A percentile compares a stretch with the other conserved stretches of the same genome.
These are phyloP conservation scores for Pelargonium cotyledonis DNA, from an alignment of 441 rosid genomes.

Conservation along the genomic window DNA sequence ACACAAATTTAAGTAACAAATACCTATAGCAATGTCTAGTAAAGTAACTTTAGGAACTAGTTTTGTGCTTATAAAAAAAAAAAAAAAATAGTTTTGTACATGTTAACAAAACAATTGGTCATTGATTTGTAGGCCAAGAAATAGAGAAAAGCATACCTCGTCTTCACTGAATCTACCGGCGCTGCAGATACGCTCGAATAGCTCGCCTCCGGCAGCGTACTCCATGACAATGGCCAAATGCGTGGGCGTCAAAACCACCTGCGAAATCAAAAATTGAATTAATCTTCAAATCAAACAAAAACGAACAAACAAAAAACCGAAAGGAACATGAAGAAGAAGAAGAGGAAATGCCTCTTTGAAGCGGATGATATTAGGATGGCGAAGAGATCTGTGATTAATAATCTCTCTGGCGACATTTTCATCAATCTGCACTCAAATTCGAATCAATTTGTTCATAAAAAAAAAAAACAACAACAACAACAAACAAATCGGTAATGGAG, in stretches of 20 bases:
- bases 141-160: slow-evolving; percentile 44
- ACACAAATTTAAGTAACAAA: too few relatives aligned
- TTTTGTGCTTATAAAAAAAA: too few relatives aligned
- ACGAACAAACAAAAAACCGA: not conserved
- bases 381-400: slow-evolving; percentile 83
- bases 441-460: not conserved
- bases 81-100: too few relatives aligned
- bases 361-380: slow-evolving; percentile 84
- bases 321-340: not conserved
- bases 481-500: not conserved
- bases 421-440: slow-evolving; percentile 52
- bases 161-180: slow-evolving; percentile 97
- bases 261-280: slow-evolving; percentile 1
- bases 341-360: slow-evolving; percentile 67
- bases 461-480: not conserved
- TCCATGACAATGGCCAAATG: slow-evolving; percentile 96
- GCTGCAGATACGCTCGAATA: slow-evolving; percentile 67
- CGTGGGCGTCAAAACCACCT: slow-evolving; percentile 88
- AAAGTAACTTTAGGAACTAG: not conserved
- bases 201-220: slow-evolving; percentile 95
- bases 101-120: not conserved
- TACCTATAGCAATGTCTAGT: not conserved
- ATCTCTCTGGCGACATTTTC: slow-evolving; percentile 97
- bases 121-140: not conserved
- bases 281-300: slow-evolving; percentile 2